Evolutionary conservation across 78 protist species (phyloP).

Genomic region (Dictyostelium purpureum): DNA sequence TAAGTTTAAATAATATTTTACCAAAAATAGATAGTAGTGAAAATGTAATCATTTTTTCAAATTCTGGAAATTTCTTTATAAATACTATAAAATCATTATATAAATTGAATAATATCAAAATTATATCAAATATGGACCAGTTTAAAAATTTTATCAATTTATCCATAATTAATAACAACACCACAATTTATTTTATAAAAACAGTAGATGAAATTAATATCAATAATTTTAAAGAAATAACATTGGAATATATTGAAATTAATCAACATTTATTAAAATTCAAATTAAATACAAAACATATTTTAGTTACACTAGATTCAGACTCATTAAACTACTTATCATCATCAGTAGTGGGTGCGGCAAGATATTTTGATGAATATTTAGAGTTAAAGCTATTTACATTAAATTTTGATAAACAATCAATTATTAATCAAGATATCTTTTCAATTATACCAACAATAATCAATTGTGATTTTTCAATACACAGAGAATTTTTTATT

Average conservation of each 20-base stretch:
- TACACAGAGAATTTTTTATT: background rate
- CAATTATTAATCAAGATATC: background rate
- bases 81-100: too few species aligned
- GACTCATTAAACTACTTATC: background rate
- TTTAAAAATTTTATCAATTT: background rate
- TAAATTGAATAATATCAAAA: too few species aligned
- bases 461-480: background rate
- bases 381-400: background rate
- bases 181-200: background rate
- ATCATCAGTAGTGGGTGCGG: background rate
- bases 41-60: too few species aligned
- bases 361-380: background rate
- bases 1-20: too few species aligned
- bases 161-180: background rate
- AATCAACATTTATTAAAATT: conserved; percentile 6
- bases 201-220: background rate
- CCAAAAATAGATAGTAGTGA: too few species aligned
- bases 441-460: background rate
- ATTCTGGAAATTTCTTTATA: too few species aligned
- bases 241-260: conserved; percentile 28
- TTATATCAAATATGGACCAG: background rate
- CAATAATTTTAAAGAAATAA: background rate
- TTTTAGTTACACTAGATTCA: background rate
- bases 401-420: background rate
- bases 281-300: background rate